phyloP scores from a whole-genome alignment of 331 rosid genomes.

The Cydonia oblonga region DNA sequence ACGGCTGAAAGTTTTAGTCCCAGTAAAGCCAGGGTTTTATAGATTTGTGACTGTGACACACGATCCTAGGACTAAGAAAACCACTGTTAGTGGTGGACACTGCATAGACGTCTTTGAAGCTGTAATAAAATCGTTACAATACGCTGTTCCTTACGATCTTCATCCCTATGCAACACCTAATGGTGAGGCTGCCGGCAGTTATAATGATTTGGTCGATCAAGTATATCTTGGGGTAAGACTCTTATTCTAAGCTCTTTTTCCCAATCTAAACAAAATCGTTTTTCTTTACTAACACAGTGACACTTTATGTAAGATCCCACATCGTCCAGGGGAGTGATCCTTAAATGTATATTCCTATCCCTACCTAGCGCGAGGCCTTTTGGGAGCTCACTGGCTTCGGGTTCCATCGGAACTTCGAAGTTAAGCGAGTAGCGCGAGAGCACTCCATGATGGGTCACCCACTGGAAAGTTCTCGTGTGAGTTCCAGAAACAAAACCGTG shows the following conservation, averaged over 20 bases:
- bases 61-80: background rate
- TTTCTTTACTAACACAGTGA: background rate
- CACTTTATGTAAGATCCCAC: no score
- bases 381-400: no score
- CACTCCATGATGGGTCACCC: no score
- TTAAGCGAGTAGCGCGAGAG: no score
- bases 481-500: no score
- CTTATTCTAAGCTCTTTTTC: background rate
- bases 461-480: no score
- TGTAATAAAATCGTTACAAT: background rate
- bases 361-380: no score
- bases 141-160: slow-evolving; percentile 4
- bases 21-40: slow-evolving; percentile 6
- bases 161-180: slow-evolving; percentile 3
- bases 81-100: slow-evolving; percentile 6
- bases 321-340: no score
- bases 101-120: slow-evolving; percentile 10
- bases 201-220: slow-evolving; percentile 12
- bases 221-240: slow-evolving; percentile 6
- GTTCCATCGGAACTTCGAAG: no score
- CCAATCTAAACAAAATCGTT: background rate
- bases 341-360: no score
- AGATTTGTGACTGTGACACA: slow-evolving; percentile 8
- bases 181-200: background rate
- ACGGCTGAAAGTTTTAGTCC: slow-evolving; percentile 20